Conservation (phyloP, 2,329 filamentous ascomycete genomes). For the Phyllachora maydis region DNA sequence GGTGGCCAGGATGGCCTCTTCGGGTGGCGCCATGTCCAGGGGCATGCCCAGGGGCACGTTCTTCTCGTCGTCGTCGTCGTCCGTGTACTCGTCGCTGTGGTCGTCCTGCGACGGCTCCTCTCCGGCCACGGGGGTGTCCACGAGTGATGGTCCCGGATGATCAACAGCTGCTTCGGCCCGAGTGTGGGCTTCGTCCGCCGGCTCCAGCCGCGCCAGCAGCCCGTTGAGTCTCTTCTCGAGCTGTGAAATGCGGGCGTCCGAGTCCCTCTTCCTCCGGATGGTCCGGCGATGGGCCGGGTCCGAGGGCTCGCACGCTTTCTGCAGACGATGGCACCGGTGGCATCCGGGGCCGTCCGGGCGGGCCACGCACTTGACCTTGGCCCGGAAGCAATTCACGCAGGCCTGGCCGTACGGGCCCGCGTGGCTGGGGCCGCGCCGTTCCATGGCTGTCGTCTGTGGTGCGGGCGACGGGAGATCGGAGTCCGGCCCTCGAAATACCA, state of each 20-base stretch:
- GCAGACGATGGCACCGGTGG: conserved; percentile 3
- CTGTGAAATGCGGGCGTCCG: conserved; percentile 12
- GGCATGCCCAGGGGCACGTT: too few relatives aligned
- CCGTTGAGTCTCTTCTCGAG: conserved; percentile 13
- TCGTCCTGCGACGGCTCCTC: neutral
- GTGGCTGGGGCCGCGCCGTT: too few relatives aligned
- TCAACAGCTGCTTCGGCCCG: conserved; percentile 1
- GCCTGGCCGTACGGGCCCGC: conserved; percentile 3
- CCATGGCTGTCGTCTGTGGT: too few relatives aligned
- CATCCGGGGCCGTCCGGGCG: conserved; percentile 2
- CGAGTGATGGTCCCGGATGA: neutral
- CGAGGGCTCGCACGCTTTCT: conserved; percentile 12
- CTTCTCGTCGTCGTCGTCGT: too few relatives aligned
- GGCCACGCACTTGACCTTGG: conserved; percentile 3
- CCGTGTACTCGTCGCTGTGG: neutral
- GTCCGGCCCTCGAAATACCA: too few relatives aligned
- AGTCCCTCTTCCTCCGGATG: conserved; percentile 8
- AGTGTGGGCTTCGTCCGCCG: conserved; percentile 3
- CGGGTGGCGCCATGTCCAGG: conserved; percentile 1
- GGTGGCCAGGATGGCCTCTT: too few relatives aligned
- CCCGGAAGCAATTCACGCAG: conserved; percentile 2
- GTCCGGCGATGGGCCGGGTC: conserved; percentile 12
- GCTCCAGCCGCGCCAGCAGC: conserved; percentile 11
- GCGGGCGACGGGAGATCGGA: too few relatives aligned
- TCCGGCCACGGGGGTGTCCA: neutral